Percentiles rank a stretch among this genome's conserved stretches.
Evolutionary conservation across 257 asterid species (phyloP).

Genomic region (Misopates orontium): DNA sequence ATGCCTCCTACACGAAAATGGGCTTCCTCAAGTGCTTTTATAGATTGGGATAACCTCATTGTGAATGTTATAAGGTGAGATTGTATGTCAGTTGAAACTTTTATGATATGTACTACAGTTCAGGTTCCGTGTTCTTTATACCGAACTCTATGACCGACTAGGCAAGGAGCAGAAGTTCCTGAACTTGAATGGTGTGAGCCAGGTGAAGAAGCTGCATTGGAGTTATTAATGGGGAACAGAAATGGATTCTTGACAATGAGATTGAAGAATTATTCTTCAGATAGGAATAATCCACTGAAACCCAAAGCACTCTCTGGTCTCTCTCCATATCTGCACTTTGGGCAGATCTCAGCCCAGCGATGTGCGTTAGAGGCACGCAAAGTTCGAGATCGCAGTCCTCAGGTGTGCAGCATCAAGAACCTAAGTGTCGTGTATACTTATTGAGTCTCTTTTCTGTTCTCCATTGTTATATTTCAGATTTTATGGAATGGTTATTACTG

Average conservation of each 20-base stretch:
- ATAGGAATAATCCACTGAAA: conserved; percentile 84
- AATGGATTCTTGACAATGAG: conserved; percentile 69
- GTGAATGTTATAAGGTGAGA: conserved; percentile 64
- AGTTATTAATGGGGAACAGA: conserved; percentile 64
- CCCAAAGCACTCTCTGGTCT: conserved; percentile 86
- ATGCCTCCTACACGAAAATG: conserved; percentile 48
- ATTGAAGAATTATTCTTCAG: conserved; percentile 67
- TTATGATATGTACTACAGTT: conserved; percentile 5
- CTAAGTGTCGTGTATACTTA: not conserved
- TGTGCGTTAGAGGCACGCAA: conserved; percentile 86
- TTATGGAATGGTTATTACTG: not conserved
- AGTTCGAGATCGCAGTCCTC: conserved; percentile 55
- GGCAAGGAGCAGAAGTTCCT: conserved; percentile 96
- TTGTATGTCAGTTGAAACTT: conserved; percentile 8
- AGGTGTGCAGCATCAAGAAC: conserved; percentile 47
- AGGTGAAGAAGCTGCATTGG: conserved; percentile 78
- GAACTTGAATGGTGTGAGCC: conserved; percentile 97
- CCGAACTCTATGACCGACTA: conserved; percentile 38
- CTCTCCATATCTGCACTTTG: conserved; percentile 97
- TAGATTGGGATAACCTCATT: conserved; percentile 73
- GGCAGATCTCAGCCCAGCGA: conserved; percentile 91
- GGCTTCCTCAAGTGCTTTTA: conserved; percentile 38
- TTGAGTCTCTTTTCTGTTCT: conserved; percentile 8
- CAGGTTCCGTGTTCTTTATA: conserved; percentile 22
- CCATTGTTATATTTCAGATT: not conserved